Percentiles rank a stretch among this genome's conserved stretches.
Evolutionary conservation across 768 basidiomycete species (phyloP).

Genomic region (Phlebiopsis gigantea): DNA sequence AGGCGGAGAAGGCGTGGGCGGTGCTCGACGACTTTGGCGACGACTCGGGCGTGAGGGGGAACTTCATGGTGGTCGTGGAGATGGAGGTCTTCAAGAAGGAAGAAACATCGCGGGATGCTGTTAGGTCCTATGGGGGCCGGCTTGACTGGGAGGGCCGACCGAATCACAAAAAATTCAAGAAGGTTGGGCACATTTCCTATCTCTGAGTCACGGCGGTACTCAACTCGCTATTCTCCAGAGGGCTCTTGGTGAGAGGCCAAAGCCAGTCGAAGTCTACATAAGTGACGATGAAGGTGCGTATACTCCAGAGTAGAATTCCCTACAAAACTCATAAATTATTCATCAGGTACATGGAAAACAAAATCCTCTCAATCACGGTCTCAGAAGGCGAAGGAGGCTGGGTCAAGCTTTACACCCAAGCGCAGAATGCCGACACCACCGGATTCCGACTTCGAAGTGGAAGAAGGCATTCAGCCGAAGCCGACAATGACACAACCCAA

Average conservation of each 20-base stretch:
- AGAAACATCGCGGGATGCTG: conserved; percentile 4
- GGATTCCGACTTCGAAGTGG: neutral
- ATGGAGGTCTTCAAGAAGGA: conserved; percentile 47
- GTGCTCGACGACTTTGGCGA: conserved; percentile 64
- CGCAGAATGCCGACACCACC: neutral
- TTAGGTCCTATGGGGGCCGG: conserved; percentile 19
- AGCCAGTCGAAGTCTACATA: conserved; percentile 46
- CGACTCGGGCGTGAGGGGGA: conserved; percentile 56
- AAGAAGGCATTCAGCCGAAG: neutral
- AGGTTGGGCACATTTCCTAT: conserved; percentile 33
- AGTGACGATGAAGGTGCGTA: conserved; percentile 50
- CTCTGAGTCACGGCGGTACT: conserved; percentile 13
- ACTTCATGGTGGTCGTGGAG: conserved; percentile 76
- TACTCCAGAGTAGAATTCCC: too few relatives aligned
- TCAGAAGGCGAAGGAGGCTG: neutral
- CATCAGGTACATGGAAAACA: neutral
- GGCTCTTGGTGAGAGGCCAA: conserved; percentile 19
- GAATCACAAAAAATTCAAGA: conserved; percentile 78
- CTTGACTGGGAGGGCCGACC: conserved; percentile 45
- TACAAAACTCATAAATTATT: too few relatives aligned
- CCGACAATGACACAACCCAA: neutral
- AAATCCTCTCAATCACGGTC: neutral
- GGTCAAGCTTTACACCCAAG: neutral
- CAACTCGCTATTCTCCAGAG: conserved; percentile 23
- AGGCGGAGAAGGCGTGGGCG: conserved; percentile 50